A percentile compares a stretch with the other conserved stretches of the same genome.
phyloP scores from a whole-genome alignment of 768 basidiomycete genomes.

The Naganishia antarctica region DNA sequence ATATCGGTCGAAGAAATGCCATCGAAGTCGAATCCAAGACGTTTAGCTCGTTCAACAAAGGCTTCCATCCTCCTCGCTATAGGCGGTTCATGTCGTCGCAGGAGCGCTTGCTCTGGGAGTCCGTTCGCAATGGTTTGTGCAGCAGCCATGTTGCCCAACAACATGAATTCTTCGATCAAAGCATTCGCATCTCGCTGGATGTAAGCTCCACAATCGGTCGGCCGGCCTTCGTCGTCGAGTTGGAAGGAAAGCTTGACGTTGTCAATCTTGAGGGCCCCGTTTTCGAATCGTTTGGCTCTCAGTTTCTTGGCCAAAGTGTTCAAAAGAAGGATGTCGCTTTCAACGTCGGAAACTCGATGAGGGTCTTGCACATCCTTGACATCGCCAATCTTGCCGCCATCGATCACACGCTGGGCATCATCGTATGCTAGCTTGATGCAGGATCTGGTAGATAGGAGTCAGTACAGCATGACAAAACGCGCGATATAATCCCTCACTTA shows the following conservation, averaged over 20 bases:
- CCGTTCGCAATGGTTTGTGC: conserved; percentile 90
- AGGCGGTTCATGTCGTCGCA: conserved; percentile 88
- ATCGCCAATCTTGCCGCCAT: conserved; percentile 58
- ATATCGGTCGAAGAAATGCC: conserved; percentile 69
- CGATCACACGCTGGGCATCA: conserved; percentile 75
- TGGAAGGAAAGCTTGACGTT: conserved; percentile 68
- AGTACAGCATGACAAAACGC: not conserved
- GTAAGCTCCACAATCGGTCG: conserved; percentile 69
- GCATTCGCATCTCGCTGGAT: conserved; percentile 67
- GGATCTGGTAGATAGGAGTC: conserved; percentile 51
- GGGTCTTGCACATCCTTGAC: conserved; percentile 56
- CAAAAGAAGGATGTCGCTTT: conserved; percentile 22
- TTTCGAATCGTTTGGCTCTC: conserved; percentile 66
- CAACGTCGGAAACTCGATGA: conserved; percentile 51
- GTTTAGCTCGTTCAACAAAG: conserved; percentile 73
- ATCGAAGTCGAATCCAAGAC: conserved; percentile 79
- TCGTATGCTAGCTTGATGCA: conserved; percentile 77
- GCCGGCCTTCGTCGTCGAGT: conserved; percentile 70
- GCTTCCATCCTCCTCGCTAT: conserved; percentile 79
- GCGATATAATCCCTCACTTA: conserved; percentile 53
- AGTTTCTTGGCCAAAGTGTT: conserved; percentile 66
- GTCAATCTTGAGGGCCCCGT: conserved; percentile 69
- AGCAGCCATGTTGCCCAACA: conserved; percentile 80
- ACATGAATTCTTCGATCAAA: conserved; percentile 94
- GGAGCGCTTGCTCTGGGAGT: conserved; percentile 92